Conservation (phyloP, 805 yeast genomes). For the Lipomyces yamanashiensis region DNA sequence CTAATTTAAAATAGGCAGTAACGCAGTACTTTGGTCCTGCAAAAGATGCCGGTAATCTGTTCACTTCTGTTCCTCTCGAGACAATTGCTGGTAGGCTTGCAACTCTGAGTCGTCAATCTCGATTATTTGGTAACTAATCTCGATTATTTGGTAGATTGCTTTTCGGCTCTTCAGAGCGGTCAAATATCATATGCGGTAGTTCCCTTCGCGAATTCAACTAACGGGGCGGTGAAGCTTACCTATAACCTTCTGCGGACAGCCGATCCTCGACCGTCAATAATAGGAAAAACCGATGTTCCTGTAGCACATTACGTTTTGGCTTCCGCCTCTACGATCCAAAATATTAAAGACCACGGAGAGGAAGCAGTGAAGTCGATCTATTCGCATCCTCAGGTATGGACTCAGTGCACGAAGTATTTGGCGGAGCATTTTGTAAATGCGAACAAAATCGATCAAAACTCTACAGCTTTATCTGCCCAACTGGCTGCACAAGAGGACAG, state of each 20-base stretch:
- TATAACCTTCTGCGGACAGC: slow-evolving; percentile 79
- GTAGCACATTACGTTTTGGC: slow-evolving; percentile 78
- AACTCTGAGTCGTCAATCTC: slow-evolving; percentile 56
- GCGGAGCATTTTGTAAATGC: slow-evolving; percentile 45
- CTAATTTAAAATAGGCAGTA: slow-evolving; percentile 16
- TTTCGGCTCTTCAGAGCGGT: slow-evolving; percentile 54
- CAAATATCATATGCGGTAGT: slow-evolving; percentile 73
- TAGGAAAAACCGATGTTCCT: slow-evolving; percentile 80
- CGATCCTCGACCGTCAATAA: slow-evolving; percentile 53
- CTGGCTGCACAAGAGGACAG: slow-evolving; percentile 53
- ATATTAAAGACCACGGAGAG: slow-evolving; percentile 15
- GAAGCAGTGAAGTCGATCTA: slow-evolving; percentile 61
- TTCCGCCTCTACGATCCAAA: slow-evolving; percentile 15
- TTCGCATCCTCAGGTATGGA: slow-evolving; percentile 99
- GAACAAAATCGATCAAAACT: slow-evolving; percentile 65
- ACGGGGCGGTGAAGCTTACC: slow-evolving; percentile 88
- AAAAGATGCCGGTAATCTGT: slow-evolving; percentile 16
- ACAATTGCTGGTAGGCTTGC: slow-evolving; percentile 39
- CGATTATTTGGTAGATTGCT: slow-evolving; percentile 62
- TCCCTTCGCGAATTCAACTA: slow-evolving; percentile 93
- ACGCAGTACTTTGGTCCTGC: slow-evolving; percentile 19
- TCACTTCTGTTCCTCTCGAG: slow-evolving; percentile 37
- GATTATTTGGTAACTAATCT: slow-evolving; percentile 39
- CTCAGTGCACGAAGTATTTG: slow-evolving; percentile 74
- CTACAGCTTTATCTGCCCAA: slow-evolving; percentile 87